phyloP scores from a whole-genome alignment of 352 stramenopile species.

The Phytopythium aichiense region DNA sequence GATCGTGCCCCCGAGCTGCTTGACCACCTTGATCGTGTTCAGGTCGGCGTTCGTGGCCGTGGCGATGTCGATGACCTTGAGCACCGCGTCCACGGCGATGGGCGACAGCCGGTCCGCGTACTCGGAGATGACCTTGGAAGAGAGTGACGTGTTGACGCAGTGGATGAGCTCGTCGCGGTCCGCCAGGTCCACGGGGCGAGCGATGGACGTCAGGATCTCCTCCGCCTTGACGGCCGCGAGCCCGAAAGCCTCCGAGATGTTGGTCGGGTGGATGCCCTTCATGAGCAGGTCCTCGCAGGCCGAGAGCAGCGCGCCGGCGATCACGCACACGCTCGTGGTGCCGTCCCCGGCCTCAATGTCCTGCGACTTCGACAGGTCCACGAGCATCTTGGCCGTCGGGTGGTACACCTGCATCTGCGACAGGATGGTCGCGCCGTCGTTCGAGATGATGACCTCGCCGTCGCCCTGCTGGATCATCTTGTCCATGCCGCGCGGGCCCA shows the following conservation, averaged over 20 bases:
- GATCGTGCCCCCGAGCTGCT: conserved; percentile 98
- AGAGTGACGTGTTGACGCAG: conserved; percentile 98
- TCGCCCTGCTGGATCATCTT: conserved; percentile 99
- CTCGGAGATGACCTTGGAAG: conserved; percentile 96
- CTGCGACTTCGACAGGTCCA: conserved; percentile 98
- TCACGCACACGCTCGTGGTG: conserved; percentile 98
- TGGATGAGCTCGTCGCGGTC: conserved; percentile 96
- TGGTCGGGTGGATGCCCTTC: conserved; percentile 98
- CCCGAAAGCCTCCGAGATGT: conserved; percentile 96
- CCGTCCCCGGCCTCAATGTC: conserved; percentile 98
- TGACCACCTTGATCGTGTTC: conserved; percentile 97
- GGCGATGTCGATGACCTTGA: conserved; percentile 94
- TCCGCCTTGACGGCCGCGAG: conserved; percentile 86
- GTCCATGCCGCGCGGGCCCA: conserved; percentile 98
- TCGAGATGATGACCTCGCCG: conserved; percentile 99
- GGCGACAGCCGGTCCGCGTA: conserved; percentile 97
- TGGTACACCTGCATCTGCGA: conserved; percentile 98
- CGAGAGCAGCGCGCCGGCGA: conserved; percentile 97
- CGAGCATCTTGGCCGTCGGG: conserved; percentile 99
- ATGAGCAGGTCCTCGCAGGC: conserved; percentile 89
- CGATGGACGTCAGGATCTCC: conserved; percentile 89
- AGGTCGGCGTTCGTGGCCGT: conserved; percentile 97
- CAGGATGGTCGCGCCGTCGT: conserved; percentile 99
- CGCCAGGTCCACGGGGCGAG: conserved; percentile 90
- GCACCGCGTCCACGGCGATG: conserved; percentile 98